These are phyloP conservation scores for Paxillus rubicundulus DNA, from an alignment of 768 basidiomycete species.

Conservation along the genomic window DNA sequence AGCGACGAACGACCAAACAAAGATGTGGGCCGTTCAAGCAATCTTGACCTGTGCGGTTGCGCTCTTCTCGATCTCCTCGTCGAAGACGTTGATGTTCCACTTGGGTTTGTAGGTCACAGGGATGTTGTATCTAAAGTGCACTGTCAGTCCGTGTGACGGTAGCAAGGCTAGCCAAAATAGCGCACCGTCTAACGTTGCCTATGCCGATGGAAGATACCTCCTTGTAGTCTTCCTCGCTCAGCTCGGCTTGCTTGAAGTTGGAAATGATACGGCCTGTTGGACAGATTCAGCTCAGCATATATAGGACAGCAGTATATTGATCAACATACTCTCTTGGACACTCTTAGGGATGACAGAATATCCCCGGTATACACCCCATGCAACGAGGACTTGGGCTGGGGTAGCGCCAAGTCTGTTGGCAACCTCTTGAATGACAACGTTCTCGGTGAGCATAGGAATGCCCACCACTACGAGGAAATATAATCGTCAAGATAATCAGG, in stretches of 20 bases:
- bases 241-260: slow-evolving; percentile 74
- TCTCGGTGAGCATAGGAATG: slow-evolving; percentile 65
- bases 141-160: background rate
- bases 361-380: slow-evolving; percentile 75
- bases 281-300: background rate
- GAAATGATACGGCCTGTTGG: slow-evolving; percentile 57
- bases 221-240: slow-evolving; percentile 67
- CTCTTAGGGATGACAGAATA: slow-evolving; percentile 85
- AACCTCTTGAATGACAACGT: slow-evolving; percentile 57
- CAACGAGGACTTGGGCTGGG: slow-evolving; percentile 78
- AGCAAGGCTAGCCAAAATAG: background rate
- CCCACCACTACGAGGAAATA: slow-evolving; percentile 44
- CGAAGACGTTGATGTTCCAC: slow-evolving; percentile 76
- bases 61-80: slow-evolving; percentile 53
- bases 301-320: background rate
- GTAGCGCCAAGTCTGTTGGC: slow-evolving; percentile 63
- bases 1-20: background rate
- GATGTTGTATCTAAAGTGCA: slow-evolving; percentile 46
- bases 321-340: slow-evolving; percentile 52
- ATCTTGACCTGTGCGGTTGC: slow-evolving; percentile 35
- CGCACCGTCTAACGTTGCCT: slow-evolving; percentile 36
- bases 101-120: slow-evolving; percentile 55
- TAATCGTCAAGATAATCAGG: background rate
- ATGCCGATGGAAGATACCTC: slow-evolving; percentile 41
- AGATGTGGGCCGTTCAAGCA: slow-evolving; percentile 12